phyloP scores from a whole-genome alignment of 2,329 filamentous ascomycete genomes.

The Pseudogymnoascus sp. region DNA sequence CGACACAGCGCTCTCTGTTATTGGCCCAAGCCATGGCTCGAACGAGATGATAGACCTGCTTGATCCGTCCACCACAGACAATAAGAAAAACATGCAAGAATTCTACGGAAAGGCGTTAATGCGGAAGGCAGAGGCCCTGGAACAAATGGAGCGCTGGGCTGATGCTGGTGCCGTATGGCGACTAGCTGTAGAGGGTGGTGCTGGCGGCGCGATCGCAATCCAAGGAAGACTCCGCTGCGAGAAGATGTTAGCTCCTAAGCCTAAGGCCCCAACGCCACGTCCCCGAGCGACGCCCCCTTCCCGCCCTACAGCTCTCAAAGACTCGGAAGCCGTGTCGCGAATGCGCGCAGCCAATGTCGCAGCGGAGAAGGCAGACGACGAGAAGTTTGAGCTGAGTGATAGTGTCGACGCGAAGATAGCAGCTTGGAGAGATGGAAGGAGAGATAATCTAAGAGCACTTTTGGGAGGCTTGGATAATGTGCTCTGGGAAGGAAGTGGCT shows the following conservation, averaged over 20 bases:
- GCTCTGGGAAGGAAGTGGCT: constrained; percentile 84
- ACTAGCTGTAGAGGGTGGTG: constrained; percentile 70
- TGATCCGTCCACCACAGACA: constrained; percentile 46
- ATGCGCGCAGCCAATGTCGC: constrained; percentile 78
- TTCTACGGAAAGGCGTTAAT: constrained; percentile 90
- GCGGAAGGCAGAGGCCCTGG: constrained; percentile 89
- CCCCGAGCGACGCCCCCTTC: constrained; percentile 39
- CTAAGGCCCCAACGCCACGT: constrained; percentile 36
- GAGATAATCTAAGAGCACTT: constrained; percentile 83
- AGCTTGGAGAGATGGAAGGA: constrained; percentile 82
- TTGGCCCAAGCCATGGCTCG: constrained; percentile 71
- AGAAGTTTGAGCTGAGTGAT: constrained; percentile 84
- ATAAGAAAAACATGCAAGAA: constrained; percentile 79
- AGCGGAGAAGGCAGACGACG: constrained; percentile 79
- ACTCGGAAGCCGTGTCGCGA: constrained; percentile 70
- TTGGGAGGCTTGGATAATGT: constrained; percentile 81
- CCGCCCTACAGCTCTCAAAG: constrained; percentile 35
- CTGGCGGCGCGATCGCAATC: constrained; percentile 77
- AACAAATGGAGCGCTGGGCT: constrained; percentile 89
- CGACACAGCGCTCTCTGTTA: constrained; percentile 69
- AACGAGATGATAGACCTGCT: constrained; percentile 69
- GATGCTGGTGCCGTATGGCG: constrained; percentile 79
- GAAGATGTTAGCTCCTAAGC: constrained; percentile 68
- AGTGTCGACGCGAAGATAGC: constrained; percentile 72
- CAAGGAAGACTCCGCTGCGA: constrained; percentile 86